Conservation (phyloP, 495 filamentous ascomycete genomes). For the Penicillium roqueforti region DNA sequence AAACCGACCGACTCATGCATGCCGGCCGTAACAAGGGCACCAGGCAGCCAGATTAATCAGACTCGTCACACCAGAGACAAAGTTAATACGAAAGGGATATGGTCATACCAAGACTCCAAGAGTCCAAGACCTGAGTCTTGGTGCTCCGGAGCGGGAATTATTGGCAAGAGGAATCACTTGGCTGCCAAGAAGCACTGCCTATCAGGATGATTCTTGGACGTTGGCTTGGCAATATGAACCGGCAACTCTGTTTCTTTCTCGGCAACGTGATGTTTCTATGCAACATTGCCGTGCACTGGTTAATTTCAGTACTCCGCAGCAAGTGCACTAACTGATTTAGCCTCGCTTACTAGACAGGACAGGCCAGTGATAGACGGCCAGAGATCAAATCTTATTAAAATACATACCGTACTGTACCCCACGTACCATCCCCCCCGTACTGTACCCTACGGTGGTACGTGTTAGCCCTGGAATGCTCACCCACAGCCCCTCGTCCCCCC, state of each 20-base stretch:
- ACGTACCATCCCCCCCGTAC: too few species aligned
- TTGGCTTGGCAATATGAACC: conserved; percentile 17
- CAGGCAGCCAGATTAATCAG: conserved; percentile 12
- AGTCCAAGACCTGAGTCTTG: conserved; percentile 16
- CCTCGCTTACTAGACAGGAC: background rate
- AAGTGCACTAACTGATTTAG: conserved; percentile 1
- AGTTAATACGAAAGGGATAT: background rate
- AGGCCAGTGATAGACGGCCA: background rate
- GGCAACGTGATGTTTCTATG: too few species aligned
- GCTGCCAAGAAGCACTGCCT: conserved; percentile 29
- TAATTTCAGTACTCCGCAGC: too few species aligned
- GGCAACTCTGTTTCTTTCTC: background rate
- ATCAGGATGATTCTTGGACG: conserved; percentile 9
- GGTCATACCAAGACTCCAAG: conserved; percentile 14
- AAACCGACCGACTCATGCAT: conserved; percentile 5
- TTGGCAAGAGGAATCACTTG: conserved; percentile 31
- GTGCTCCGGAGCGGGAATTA: conserved; percentile 29
- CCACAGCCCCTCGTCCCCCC: conserved; percentile 20
- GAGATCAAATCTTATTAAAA: too few species aligned
- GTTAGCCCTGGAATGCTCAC: conserved; percentile 13
- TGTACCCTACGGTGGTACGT: conserved; percentile 4
- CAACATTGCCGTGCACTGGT: too few species aligned
- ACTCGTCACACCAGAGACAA: background rate
- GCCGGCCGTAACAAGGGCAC: background rate
- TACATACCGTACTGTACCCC: too few species aligned